Base-by-base conservation (phyloP, 768 basidiomycete species). In the Calocybe indica region DNA sequence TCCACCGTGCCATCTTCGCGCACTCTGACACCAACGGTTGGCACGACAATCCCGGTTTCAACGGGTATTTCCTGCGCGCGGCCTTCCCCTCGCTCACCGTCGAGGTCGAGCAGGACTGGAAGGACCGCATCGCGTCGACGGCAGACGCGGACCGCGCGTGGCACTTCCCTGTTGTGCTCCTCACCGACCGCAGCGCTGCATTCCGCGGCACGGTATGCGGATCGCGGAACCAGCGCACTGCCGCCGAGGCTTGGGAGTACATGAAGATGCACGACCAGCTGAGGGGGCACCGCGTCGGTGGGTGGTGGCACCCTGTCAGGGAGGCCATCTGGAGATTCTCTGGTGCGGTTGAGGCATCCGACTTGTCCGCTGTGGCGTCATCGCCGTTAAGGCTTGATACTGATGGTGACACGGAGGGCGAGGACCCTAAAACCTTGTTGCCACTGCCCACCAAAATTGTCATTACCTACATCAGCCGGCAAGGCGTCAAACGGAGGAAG, bases 221-320 rank as follows among this genome's bases (percentile, higher is more conserved):
- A 8, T 66, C 69, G 28, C 71, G 72, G 51, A 85, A 80, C 5
- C 85, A 88, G 55, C 72, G 90, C 12, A 89, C 79, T 0, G 88
- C 88, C 0, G 77, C 83, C 1, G 80, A 82, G 59, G 82, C 89
- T 6, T 71, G 76, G 64, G 73, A 83, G 40, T 62, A 68, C 49
- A 79, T 84, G 72, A 60, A 58, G 30, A 38, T 29, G 9, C 45
- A 48, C 13, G 43, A 61, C 7, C 60, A 64, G 50, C 58, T 75
- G 8, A 56, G 64, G 30, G 73, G 75, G 0, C 55, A 64, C 5
- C 66, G 64, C 36, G 75, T 71, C 5, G 77, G 75, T 29, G 75
- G 73, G 37, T 92, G 88, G 88, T 93, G 89, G 88, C 82, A 83
- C 57, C 79, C 83, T n/a, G 59, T 92, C 14, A 70, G 85, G 32